Base-by-base conservation (phyloP, 371 early-diverging fungal species). In the Phascolomyces articulosus region DNA sequence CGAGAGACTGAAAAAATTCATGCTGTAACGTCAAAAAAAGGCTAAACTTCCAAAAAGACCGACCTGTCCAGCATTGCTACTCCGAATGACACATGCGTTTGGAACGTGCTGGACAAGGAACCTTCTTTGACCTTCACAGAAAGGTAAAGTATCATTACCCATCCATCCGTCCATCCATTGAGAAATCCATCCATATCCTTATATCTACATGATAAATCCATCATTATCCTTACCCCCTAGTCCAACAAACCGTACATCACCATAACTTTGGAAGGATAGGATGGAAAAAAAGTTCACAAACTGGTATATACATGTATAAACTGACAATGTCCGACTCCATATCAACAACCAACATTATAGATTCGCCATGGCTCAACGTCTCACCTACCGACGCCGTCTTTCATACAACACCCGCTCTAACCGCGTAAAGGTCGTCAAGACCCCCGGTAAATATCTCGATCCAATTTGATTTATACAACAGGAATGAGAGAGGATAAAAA, bases 401-500 rank as follows among this genome's bases (percentile, higher is more conserved):
- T 96, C 97, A 71, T 98, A 98, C 95, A 97, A 98, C 95, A 98
- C 98, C 78, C 92, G 92, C 83, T 96, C 96, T 78, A 98, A 98
- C 96, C 91, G 95, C 85, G 90, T 91, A 80, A 86, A 90, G 75
- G 88, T 95, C 77, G 92, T 95, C 85, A 98, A 98, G 95, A 97
- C 98, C 71, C 98, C 98, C 68, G 98, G 94, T 90, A 77, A 66
- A 48, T 41, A 20, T 57, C 21, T 0, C 11, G 16, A 40, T 44
- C 4, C 44, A 18, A 44, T 13, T 44, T 44, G 15, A 13, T 13
- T n/a, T 41, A 3, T 44, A n/a, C 16, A 13, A 4, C 1, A 44
- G 1, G 8, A 41, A 13, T 58, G 11, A 51, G 7, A 23, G 20
- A 51, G 13, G 23, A 24, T 6, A 20, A 24, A 51, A 4, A 51